phyloP scores from a whole-genome alignment of 768 basidiomycete genomes.

The Leccinum pellstonianum region DNA sequence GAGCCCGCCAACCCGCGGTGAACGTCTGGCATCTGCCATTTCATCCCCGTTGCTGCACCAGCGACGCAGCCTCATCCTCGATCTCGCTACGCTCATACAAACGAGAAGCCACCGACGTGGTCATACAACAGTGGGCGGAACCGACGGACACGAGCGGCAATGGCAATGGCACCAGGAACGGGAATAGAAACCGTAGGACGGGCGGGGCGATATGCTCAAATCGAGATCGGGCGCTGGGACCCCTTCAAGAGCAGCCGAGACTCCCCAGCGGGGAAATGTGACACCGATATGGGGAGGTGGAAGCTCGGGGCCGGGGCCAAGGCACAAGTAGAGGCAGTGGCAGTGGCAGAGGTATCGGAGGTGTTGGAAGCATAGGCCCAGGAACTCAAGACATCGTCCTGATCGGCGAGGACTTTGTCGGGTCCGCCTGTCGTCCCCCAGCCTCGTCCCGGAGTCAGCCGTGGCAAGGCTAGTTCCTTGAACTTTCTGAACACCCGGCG shows the following conservation, averaged over 20 bases:
- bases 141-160: not conserved
- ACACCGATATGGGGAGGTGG: conserved; percentile 13
- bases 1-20: too few species aligned
- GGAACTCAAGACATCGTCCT: not conserved
- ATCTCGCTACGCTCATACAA: conserved; percentile 18
- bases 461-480: not conserved
- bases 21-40: too few species aligned
- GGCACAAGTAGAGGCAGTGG: not conserved
- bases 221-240: conserved; percentile 17
- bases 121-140: conserved; percentile 26
- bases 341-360: not conserved
- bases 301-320: conserved; percentile 25
- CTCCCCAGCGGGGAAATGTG: conserved; percentile 8
- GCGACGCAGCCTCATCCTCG: conserved; percentile 7
- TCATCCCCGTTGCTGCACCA: not conserved
- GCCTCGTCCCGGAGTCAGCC: conserved; percentile 2
- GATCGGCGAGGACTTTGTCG: not conserved
- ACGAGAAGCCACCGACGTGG: conserved; percentile 21
- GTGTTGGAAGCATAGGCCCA: not conserved
- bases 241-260: conserved; percentile 16
- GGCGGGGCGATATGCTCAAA: conserved; percentile 10
- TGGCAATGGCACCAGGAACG: not conserved
- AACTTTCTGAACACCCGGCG: too few species aligned
- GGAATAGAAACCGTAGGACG: conserved; percentile 2
- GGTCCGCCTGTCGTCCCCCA: conserved; percentile 2